Percentiles rank a stretch among this genome's conserved stretches.
Conservation (phyloP, 345 rosid genomes). For the Eucalyptus urophylla region DNA sequence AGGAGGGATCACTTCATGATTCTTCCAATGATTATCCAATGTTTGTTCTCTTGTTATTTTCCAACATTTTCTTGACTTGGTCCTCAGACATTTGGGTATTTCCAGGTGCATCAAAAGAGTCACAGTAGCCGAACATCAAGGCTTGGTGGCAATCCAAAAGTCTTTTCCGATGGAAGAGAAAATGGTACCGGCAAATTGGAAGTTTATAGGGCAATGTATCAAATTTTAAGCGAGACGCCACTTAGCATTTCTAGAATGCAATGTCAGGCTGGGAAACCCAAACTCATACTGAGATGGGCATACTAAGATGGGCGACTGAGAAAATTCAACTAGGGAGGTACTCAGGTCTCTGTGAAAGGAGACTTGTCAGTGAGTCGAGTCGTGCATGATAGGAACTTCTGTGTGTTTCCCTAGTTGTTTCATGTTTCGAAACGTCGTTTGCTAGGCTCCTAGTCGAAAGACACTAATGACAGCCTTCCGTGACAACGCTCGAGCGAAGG, state of each 20-base stretch:
- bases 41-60: neutral
- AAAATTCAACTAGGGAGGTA: neutral
- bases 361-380: neutral
- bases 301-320: neutral
- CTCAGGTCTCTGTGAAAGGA: neutral
- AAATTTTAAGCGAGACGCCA: neutral
- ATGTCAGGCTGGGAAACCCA: neutral
- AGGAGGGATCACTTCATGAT: slow-evolving; percentile 3
- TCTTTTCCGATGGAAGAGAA: slow-evolving; percentile 4
- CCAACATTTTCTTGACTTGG: neutral
- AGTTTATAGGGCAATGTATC: too few species aligned
- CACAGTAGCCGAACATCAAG: neutral
- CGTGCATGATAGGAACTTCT: neutral
- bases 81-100: neutral
- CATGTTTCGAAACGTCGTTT: neutral
- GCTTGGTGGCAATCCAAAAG: neutral
- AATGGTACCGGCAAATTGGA: neutral
- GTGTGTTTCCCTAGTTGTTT: neutral
- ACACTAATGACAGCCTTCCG: neutral
- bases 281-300: neutral
- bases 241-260: neutral
- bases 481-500: neutral
- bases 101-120: neutral
- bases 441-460: neutral
- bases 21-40: neutral